phyloP scores from a whole-genome alignment of 108 stramenopile genomes.

The Skeletonema costatum region DNA sequence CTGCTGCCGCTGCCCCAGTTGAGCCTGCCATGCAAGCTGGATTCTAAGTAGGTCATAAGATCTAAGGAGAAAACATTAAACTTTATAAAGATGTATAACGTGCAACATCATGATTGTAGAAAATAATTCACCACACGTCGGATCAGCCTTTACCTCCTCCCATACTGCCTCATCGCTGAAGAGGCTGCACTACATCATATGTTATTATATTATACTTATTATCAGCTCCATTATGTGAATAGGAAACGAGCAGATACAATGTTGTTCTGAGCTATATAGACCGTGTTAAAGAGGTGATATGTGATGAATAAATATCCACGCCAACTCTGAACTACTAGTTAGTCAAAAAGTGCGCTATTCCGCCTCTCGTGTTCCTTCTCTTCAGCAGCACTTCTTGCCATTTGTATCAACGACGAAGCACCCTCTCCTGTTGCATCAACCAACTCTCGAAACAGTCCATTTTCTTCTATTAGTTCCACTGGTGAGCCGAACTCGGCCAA shows the following conservation, averaged over 20 bases:
- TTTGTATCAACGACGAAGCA: slow-evolving; percentile 37
- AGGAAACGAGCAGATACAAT: too few species aligned
- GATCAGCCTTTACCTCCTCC: too few species aligned
- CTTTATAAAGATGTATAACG: neutral
- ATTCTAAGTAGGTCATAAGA: slow-evolving; percentile 21
- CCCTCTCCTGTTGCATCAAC: slow-evolving; percentile 81
- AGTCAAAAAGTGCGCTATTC: neutral
- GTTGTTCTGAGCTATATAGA: too few species aligned
- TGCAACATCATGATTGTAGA: neutral
- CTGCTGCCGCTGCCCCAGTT: slow-evolving; percentile 25
- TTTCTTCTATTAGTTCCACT: slow-evolving; percentile 61
- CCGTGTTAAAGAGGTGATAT: too few species aligned
- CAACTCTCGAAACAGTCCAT: slow-evolving; percentile 80
- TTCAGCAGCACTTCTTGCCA: slow-evolving; percentile 29
- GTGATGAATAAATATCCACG: too few species aligned
- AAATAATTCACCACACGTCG: too few species aligned
- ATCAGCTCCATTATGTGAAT: too few species aligned
- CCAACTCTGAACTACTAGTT: neutral
- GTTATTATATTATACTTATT: too few species aligned
- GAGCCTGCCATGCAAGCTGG: slow-evolving; percentile 41
- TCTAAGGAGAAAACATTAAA: neutral
- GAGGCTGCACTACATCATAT: too few species aligned
- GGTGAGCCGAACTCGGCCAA: slow-evolving; percentile 91
- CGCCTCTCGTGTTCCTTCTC: neutral
- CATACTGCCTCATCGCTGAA: too few species aligned